A percentile compares a stretch with the other conserved stretches of the same genome.
These are phyloP conservation scores for Jatropha multifida DNA, from an alignment of 441 rosid genomes.

Conservation along the genomic window DNA sequence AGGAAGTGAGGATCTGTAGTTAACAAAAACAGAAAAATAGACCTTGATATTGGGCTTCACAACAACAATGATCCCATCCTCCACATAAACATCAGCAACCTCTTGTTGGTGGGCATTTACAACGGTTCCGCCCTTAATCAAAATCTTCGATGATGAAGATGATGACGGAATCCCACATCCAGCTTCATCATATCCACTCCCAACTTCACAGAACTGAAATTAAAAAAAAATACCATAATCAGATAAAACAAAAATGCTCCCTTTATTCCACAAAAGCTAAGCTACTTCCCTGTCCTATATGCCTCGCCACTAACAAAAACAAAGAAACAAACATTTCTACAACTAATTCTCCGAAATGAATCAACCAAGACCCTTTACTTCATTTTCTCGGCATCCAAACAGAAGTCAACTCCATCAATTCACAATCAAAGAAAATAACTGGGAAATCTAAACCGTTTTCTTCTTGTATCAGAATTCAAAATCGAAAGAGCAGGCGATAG, in stretches of 20 bases:
- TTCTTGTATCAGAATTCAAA: background rate
- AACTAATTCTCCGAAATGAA: background rate
- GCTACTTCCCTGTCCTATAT: no score
- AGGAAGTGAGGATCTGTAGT: background rate
- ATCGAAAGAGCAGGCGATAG: background rate
- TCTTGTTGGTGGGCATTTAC: constrained; percentile 84
- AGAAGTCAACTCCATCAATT: constrained; percentile 5
- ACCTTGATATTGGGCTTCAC: constrained; percentile 81
- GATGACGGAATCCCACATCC: constrained; percentile 45
- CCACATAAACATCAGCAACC: constrained; percentile 86
- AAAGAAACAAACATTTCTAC: background rate
- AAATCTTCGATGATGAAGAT: constrained; percentile 54
- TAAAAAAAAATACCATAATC: background rate
- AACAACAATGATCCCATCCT: constrained; percentile 68
- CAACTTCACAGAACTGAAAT: constrained; percentile 64
- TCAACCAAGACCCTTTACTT: background rate
- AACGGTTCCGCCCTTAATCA: constrained; percentile 89
- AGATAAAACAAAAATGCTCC: no score
- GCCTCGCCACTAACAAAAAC: no score
- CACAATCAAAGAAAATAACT: background rate
- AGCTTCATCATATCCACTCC: constrained; percentile 39
- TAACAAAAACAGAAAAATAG: background rate
- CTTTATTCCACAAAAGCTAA: no score
- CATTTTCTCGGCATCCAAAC: constrained; percentile 18
- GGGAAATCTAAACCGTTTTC: background rate